Conservation (phyloP, 192 early-diverging fungal species). For the Coemansia sp. region DNA sequence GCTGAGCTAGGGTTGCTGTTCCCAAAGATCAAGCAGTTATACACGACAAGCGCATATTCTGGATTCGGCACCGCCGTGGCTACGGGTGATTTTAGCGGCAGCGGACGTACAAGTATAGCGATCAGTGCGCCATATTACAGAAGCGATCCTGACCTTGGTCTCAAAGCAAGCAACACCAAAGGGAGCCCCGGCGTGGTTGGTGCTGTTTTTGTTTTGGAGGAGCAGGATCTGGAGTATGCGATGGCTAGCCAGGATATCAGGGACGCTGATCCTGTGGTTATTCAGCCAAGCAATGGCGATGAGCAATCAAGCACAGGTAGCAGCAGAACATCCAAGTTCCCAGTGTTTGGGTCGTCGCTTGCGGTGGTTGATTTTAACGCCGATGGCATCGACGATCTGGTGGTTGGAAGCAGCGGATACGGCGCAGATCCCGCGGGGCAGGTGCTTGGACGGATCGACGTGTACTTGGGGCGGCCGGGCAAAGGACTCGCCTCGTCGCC, state of each 20-base stretch:
- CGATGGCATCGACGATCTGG: conserved; percentile 87
- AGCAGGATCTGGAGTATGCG: conserved; percentile 5
- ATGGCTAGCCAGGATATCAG: conserved; percentile 51
- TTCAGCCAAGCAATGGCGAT: conserved; percentile 20
- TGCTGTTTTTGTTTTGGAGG: conserved; percentile 56
- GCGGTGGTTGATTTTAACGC: conserved; percentile 79
- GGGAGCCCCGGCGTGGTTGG: conserved; percentile 38
- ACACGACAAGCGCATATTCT: conserved; percentile 56
- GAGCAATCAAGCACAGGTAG: conserved; percentile 1
- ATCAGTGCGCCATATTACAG: conserved; percentile 65
- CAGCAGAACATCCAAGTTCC: conserved; percentile 9
- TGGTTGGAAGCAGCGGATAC: conserved; percentile 64
- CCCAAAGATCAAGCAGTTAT: conserved; percentile 46
- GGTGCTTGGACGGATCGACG: conserved; percentile 61
- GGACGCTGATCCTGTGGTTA: conserved; percentile 39
- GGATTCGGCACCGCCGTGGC: conserved; percentile 66
- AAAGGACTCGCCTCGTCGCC: conserved; percentile 53
- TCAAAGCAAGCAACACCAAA: background rate
- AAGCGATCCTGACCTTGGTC: background rate
- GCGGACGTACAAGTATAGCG: conserved; percentile 60
- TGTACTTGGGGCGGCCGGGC: conserved; percentile 64
- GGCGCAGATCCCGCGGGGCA: conserved; percentile 25
- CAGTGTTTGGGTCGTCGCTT: conserved; percentile 74
- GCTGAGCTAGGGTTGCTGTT: conserved; percentile 45
- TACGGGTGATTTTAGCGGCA: conserved; percentile 71